Percentiles rank a stretch among this genome's conserved stretches.
phyloP scores from a whole-genome alignment of 257 asterid species.

The Ligustrum vulgare region DNA sequence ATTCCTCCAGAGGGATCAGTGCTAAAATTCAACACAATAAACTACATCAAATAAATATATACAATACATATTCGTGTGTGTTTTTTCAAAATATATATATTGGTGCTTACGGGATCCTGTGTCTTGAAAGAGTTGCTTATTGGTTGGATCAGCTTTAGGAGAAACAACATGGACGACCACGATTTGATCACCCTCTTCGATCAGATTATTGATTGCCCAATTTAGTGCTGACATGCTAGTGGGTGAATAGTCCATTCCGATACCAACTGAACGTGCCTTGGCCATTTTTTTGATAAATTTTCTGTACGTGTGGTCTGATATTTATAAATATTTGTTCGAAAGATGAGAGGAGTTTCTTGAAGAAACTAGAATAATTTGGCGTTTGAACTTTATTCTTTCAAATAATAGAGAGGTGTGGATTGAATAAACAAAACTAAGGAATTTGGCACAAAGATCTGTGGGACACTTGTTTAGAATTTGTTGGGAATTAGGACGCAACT shows the following conservation, averaged over 20 bases:
- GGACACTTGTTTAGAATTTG: background rate
- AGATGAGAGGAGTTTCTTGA: conserved; percentile 40
- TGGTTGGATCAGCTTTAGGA: conserved; percentile 61
- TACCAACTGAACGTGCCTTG: conserved; percentile 53
- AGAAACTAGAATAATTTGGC: conserved; percentile 33
- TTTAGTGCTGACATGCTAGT: conserved; percentile 65
- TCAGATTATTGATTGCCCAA: conserved; percentile 64
- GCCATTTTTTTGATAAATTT: conserved; percentile 29
- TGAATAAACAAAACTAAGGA: background rate
- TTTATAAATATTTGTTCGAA: background rate
- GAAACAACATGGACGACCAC: conserved; percentile 69
- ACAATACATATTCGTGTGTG: background rate
- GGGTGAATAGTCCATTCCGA: conserved; percentile 73
- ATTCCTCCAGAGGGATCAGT: conserved; percentile 69
- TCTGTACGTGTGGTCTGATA: background rate
- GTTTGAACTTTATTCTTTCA: conserved; percentile 6
- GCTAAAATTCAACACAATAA: conserved; percentile 37
- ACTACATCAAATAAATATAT: background rate
- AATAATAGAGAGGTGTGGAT: background rate
- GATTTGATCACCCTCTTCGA: conserved; percentile 59
- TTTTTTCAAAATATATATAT: background rate
- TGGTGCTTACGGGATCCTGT: conserved; percentile 70
- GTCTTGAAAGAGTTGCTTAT: conserved; percentile 67
- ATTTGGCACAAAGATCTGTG: conserved; percentile 11
- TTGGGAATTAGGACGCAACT: no score